Conservation (phyloP, 163 green algal genomes). For the Prototheca wickerhamii region DNA sequence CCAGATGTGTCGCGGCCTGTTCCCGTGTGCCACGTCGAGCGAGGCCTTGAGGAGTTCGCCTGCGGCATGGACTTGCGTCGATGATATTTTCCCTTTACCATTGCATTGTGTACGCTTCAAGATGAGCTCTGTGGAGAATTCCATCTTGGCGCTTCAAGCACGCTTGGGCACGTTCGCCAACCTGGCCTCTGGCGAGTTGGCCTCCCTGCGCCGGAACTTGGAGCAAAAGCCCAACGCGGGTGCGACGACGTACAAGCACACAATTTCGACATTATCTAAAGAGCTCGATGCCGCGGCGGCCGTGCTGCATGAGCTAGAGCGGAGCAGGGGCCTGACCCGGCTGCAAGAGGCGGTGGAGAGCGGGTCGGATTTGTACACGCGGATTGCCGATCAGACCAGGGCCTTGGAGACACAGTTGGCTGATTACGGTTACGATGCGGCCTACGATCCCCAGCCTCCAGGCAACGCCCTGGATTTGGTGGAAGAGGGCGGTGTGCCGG, state of each 20-base stretch:
- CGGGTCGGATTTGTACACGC: too few species aligned
- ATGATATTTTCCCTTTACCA: neutral
- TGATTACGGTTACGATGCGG: neutral
- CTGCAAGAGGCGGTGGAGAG: too few species aligned
- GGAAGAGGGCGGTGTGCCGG: too few species aligned
- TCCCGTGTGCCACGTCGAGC: neutral
- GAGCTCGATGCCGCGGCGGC: neutral
- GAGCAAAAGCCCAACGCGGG: slow-evolving; percentile 11
- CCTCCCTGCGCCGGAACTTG: slow-evolving; percentile 8
- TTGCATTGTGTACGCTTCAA: neutral
- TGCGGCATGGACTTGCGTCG: neutral
- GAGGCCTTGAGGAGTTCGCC: neutral
- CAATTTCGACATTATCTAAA: slow-evolving; percentile 9
- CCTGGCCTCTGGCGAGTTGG: neutral
- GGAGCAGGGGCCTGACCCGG: too few species aligned
- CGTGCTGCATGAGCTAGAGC: slow-evolving; percentile 17
- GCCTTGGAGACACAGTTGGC: slow-evolving; percentile 7
- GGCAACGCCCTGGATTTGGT: neutral
- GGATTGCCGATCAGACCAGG: slow-evolving; percentile 6
- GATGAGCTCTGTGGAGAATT: neutral
- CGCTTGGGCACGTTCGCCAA: neutral
- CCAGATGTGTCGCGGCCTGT: neutral
- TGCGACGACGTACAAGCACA: slow-evolving; percentile 14
- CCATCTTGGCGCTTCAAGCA: neutral
- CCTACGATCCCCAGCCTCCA: neutral